Evolutionary conservation across 345 rosid species (phyloP), one percentile per base, ranked within the genome.

Genomic region (Zanthoxylum bungeanum): DNA sequence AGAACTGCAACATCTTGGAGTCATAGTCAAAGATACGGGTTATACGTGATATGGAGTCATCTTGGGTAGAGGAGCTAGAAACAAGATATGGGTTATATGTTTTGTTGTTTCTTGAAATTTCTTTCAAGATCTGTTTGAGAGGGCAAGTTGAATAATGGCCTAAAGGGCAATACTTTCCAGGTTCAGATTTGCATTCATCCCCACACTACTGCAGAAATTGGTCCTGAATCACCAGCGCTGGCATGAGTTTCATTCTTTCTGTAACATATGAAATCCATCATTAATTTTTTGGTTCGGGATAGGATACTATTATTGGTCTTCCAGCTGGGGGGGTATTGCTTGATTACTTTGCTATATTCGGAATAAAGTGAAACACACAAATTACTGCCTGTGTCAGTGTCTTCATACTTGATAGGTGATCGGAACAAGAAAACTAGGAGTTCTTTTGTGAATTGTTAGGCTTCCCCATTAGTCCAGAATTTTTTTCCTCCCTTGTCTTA

Each of bases 1-100:
- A 90, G 80, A 89, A 85, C 82, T 96, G 99, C 85, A 97, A 93
- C 83, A 89, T 96, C 66, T 72, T 96, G 92, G 98, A 85, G 77
- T 85, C 88, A 58, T 85, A 89, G 86, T 74, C n/a, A 59, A 44
- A 79, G 68, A 68, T 58, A 39, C 77, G 68, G 74, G 51, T 68
- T 1, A 42, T n/a, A 52, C 47, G n/a, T 66, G n/a, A n/a, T n/a
- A n/a, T n/a, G n/a, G n/a, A n/a, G n/a, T n/a, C n/a, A n/a, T n/a
- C n/a, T 77, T 72, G 62, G 21, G 22, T 80, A 59, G 60, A 70
- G 76, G 67, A 66, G 77, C 71, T 79, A 68, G 78, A 79, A 73
- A 70, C 79, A 69, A 79, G 68, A 68, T 58, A 39, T 78, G 68
- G 74, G 51, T 68, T 1, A 42, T n/a, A 52, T 40, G n/a, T 66